phyloP scores from a whole-genome alignment of 2,329 filamentous ascomycete species.

The Knufia petricola region DNA sequence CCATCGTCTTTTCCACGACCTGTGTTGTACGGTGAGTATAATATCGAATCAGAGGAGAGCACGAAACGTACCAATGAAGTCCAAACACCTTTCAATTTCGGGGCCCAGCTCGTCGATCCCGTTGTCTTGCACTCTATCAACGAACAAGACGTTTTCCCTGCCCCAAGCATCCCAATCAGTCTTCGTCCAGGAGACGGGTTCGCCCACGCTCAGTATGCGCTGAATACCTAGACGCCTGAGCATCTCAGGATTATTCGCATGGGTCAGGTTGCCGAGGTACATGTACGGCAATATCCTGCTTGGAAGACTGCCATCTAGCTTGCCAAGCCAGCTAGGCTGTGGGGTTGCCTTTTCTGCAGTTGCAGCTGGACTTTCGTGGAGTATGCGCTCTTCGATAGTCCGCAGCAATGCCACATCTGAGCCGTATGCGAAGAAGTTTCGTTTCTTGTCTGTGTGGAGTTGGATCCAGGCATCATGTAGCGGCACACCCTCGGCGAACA shows the following conservation, averaged over 20 bases:
- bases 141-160: constrained; percentile 63
- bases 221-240: constrained; percentile 70
- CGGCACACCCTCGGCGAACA: constrained; percentile 75
- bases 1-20: constrained; percentile 68
- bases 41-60: not conserved
- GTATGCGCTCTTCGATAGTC: constrained; percentile 63
- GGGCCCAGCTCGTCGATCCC: constrained; percentile 84
- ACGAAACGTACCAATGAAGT: constrained; percentile 72
- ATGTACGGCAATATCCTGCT: constrained; percentile 85
- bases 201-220: constrained; percentile 85
- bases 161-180: constrained; percentile 65
- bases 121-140: constrained; percentile 89
- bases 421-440: constrained; percentile 95
- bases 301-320: constrained; percentile 81
- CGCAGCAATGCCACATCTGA: constrained; percentile 78
- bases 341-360: constrained; percentile 21
- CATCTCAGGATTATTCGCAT: constrained; percentile 87
- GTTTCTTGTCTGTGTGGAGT: constrained; percentile 66
- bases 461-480: constrained; percentile 79
- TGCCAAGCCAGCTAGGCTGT: constrained; percentile 68
- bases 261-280: constrained; percentile 86
- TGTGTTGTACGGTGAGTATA: constrained; percentile 32
- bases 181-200: constrained; percentile 71
- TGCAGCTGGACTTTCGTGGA: constrained; percentile 56
- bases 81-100: constrained; percentile 75